Conservation (phyloP, 768 basidiomycete genomes). For the Candolleomyces efflorescens region DNA sequence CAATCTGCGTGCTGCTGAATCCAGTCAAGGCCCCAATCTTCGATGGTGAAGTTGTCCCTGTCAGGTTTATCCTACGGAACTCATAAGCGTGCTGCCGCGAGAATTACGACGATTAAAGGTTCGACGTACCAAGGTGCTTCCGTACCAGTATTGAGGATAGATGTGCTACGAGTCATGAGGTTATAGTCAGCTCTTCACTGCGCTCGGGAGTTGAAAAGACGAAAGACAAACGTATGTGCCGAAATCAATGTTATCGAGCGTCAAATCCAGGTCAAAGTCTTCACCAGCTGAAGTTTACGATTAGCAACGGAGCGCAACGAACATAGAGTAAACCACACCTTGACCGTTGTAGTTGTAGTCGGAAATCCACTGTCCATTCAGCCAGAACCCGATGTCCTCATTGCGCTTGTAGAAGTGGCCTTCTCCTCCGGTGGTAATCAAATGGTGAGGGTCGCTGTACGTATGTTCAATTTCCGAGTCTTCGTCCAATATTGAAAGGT, state of each 20-base stretch:
- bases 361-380: constrained; percentile 36
- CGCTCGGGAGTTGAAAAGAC: background rate
- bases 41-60: constrained; percentile 42
- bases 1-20: constrained; percentile 50
- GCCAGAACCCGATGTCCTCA: constrained; percentile 37
- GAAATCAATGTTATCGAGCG: constrained; percentile 51
- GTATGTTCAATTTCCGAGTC: background rate
- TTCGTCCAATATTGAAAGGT: too few species aligned
- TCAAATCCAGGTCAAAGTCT: constrained; percentile 47
- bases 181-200: constrained; percentile 11
- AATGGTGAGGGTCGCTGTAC: constrained; percentile 44
- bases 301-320: background rate
- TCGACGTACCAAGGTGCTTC: background rate
- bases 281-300: constrained; percentile 37
- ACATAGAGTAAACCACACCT: constrained; percentile 24
- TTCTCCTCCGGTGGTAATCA: constrained; percentile 55
- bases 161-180: constrained; percentile 27
- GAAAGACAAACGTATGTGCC: constrained; percentile 44
- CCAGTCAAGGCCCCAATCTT: constrained; percentile 54
- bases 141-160: constrained; percentile 41
- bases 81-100: background rate
- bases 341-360: constrained; percentile 58
- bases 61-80: constrained; percentile 36
- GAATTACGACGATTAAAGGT: too few species aligned
- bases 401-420: constrained; percentile 44